phyloP scores from a whole-genome alignment of 1,284 basidiomycete species.

The Pascua guehoae region DNA sequence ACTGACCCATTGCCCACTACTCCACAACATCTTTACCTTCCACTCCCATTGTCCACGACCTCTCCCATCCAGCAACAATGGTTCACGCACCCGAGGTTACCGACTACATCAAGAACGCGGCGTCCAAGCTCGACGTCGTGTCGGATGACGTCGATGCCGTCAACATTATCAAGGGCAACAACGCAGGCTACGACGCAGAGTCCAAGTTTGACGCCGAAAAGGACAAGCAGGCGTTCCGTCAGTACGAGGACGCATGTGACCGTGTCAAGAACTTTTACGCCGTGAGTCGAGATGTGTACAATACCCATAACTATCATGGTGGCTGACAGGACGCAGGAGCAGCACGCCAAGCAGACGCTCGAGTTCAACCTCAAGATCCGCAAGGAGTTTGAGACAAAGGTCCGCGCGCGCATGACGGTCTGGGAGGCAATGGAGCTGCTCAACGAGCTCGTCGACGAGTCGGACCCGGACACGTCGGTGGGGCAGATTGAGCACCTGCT shows the following conservation, averaged over 20 bases:
- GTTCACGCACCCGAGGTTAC: slow-evolving; percentile 41
- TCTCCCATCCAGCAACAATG: slow-evolving; percentile 4
- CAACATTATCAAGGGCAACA: slow-evolving; percentile 28
- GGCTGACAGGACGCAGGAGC: slow-evolving; percentile 56
- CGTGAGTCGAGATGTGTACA: slow-evolving; percentile 21
- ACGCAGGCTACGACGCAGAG: slow-evolving; percentile 56
- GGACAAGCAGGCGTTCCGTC: slow-evolving; percentile 61
- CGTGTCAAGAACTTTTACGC: slow-evolving; percentile 77
- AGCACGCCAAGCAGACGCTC: slow-evolving; percentile 85
- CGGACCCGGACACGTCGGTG: slow-evolving; percentile 56
- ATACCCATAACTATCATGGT: not conserved
- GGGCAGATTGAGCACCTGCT: slow-evolving; percentile 87
- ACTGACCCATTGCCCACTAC: not conserved
- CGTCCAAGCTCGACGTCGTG: slow-evolving; percentile 56
- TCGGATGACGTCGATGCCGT: slow-evolving; percentile 70
- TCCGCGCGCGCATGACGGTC: slow-evolving; percentile 52
- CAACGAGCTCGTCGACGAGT: slow-evolving; percentile 81
- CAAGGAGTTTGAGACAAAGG: slow-evolving; percentile 28
- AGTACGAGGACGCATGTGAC: slow-evolving; percentile 64
- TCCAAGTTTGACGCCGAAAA: slow-evolving; percentile 69
- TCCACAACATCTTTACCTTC: too few relatives aligned
- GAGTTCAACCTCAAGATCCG: slow-evolving; percentile 73
- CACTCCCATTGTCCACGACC: not conserved
- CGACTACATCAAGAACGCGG: slow-evolving; percentile 31
- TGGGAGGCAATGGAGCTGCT: slow-evolving; percentile 91